Conservation (phyloP, 805 yeast species). For the Pichia rugopelliculosa region DNA sequence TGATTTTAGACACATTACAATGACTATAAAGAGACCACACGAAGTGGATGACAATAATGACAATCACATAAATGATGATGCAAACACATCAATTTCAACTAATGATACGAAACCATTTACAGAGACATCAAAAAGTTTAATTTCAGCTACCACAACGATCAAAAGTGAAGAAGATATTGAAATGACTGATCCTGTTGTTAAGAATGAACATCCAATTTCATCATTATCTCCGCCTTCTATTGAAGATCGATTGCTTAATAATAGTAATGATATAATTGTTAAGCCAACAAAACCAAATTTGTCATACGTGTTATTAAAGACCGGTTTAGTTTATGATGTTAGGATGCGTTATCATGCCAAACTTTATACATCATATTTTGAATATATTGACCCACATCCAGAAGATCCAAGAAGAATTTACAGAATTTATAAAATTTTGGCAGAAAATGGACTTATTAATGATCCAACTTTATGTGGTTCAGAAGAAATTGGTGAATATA, state of each 20-base stretch:
- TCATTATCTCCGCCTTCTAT: background rate
- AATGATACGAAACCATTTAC: background rate
- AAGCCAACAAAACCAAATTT: slow-evolving; percentile 60
- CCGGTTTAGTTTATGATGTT: slow-evolving; percentile 94
- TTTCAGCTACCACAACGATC: background rate
- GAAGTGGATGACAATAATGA: background rate
- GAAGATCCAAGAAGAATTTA: slow-evolving; percentile 97
- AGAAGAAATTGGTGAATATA: slow-evolving; percentile 73
- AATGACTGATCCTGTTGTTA: slow-evolving; percentile 2
- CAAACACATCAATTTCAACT: background rate
- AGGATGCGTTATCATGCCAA: slow-evolving; percentile 97
- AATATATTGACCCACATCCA: slow-evolving; percentile 97
- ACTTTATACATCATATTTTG: slow-evolving; percentile 83
- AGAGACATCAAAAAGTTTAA: background rate
- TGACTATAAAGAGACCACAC: background rate
- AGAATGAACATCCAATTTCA: background rate
- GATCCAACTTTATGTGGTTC: slow-evolving; percentile 69
- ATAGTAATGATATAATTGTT: slow-evolving; percentile 3
- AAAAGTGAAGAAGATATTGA: slow-evolving; percentile 2
- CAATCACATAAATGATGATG: background rate
- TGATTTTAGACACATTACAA: background rate
- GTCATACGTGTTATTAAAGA: slow-evolving; percentile 68
- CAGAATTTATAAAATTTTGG: slow-evolving; percentile 85
- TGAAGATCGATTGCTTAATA: background rate
- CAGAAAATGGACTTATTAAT: slow-evolving; percentile 83